Conservation (phyloP, 495 filamentous ascomycete genomes). For the Lophium mytilinum region DNA sequence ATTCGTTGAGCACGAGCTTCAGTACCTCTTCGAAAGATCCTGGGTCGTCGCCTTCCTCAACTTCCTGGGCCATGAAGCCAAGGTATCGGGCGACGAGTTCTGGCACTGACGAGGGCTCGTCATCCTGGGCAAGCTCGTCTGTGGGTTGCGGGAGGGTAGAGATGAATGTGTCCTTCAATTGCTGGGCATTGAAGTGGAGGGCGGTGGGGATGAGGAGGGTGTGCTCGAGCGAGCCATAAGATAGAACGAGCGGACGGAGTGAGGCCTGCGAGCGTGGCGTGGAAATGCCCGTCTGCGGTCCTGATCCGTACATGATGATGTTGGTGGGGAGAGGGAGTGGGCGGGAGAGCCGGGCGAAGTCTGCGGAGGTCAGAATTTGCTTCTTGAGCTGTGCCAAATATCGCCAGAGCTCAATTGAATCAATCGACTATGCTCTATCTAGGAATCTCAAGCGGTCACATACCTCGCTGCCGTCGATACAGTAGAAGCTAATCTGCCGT, state of each 20-base stretch:
- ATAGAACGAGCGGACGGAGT: slow-evolving; percentile 77
- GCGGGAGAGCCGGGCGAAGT: slow-evolving; percentile 26
- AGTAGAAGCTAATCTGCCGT: slow-evolving; percentile 25
- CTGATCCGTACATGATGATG: slow-evolving; percentile 76
- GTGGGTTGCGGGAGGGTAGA: slow-evolving; percentile 79
- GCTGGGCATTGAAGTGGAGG: slow-evolving; percentile 89
- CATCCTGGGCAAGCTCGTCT: slow-evolving; percentile 93
- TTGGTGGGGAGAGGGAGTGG: slow-evolving; percentile 23
- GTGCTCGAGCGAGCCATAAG: slow-evolving; percentile 89
- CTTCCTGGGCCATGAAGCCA: slow-evolving; percentile 74
- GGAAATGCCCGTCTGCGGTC: slow-evolving; percentile 86
- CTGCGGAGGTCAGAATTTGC: background rate
- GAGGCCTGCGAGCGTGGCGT: slow-evolving; percentile 86
- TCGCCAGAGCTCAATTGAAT: too few relatives aligned
- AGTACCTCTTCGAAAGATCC: slow-evolving; percentile 80
- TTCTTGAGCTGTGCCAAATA: too few relatives aligned
- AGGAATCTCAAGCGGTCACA: background rate
- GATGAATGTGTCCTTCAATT: slow-evolving; percentile 80
- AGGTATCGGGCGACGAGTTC: slow-evolving; percentile 91
- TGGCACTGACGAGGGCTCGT: slow-evolving; percentile 86
- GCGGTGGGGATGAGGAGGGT: slow-evolving; percentile 89
- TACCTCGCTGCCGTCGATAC: background rate
- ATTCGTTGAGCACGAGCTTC: slow-evolving; percentile 83
- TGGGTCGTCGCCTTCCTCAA: slow-evolving; percentile 84
- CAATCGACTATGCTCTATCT: background rate